These are phyloP conservation scores for Gnomoniopsis smithogilvyi DNA, from an alignment of 2,329 filamentous ascomycete species.

Conservation along the genomic window DNA sequence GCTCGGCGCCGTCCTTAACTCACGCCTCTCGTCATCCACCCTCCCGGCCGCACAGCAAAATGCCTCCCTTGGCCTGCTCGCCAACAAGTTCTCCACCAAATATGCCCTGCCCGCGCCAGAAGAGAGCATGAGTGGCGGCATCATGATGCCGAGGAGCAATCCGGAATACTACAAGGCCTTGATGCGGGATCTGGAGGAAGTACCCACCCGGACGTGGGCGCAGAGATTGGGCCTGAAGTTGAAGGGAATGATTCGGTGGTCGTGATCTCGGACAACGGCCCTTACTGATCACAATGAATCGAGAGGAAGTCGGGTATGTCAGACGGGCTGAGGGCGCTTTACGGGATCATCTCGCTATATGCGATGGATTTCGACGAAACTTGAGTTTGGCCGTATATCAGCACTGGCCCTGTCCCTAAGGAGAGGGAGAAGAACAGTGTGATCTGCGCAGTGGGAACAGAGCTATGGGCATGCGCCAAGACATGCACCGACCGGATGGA, in stretches of 20 bases:
- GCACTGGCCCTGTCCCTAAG: no score
- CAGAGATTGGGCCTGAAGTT: conserved; percentile 51
- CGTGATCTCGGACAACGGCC: conserved; percentile 38
- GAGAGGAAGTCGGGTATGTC: neutral
- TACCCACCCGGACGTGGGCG: conserved; percentile 54
- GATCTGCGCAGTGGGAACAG: no score
- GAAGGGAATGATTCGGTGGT: conserved; percentile 57
- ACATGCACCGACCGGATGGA: no score
- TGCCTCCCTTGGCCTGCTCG: conserved; percentile 56
- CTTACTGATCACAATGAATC: no score
- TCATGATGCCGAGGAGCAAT: conserved; percentile 59
- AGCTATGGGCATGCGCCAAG: no score
- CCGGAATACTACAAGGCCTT: conserved; percentile 63
- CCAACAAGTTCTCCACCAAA: conserved; percentile 56
- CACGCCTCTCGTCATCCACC: conserved; percentile 33
- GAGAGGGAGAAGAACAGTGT: no score
- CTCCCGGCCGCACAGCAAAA: conserved; percentile 47
- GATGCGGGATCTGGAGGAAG: conserved; percentile 59
- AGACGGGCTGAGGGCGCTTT: no score
- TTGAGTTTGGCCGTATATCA: no score
- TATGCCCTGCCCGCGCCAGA: conserved; percentile 27
- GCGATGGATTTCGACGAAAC: no score
- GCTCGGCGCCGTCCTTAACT: conserved; percentile 53
- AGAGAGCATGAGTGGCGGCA: conserved; percentile 38
- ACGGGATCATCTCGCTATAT: no score